Base-by-base conservation (phyloP, 306 rosid genomes). In the Elaeagnus macrophylla region DNA sequence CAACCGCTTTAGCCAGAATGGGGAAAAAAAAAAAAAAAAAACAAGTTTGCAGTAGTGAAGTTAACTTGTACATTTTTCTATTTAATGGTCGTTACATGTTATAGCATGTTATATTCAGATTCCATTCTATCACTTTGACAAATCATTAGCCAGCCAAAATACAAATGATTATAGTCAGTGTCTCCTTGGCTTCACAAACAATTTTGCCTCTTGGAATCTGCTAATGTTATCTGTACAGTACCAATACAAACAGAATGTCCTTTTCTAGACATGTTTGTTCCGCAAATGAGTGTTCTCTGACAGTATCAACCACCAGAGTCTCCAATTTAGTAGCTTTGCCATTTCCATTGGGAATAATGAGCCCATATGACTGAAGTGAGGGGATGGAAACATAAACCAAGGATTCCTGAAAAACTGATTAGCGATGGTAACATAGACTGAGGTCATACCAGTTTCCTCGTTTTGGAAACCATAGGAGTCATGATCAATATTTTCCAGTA, bases 391-490 rank as follows among this genome's bases (percentile, higher is more conserved):
- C 52, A 35, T 14, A 48, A 44, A 53, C 37, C 51, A 67, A 52
- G 68, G 54, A 35, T n/a, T n/a, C n/a, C 47, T 6, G 56, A 65
- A 66, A 40, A 40, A 69, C 40, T 41, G 41, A 69, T 36, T 46
- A 47, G 9, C 51, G 32, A 54, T 44, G 64, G 56, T 58, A 25
- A 58, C 10, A 15, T 25, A 12, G 56, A n/a, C n/a, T 12, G 43
- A 38, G 67, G 54, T 51, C 72, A 39, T 69, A 90, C 97, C 94
- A 36, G 91, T 86, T 76, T 86, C 91, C 83, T 90, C 97, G 48
- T 90, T 90, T 69, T 86, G 77, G 69, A 90, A 90, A 70, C 69
- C 95, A 67, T 90, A 90, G 62, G 86, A 86, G 77, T 82, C 94
- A 56, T 90, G 97, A 72, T 84, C 81, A 74, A 90, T 68, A 61